Conservation (phyloP, 371 early-diverging fungal species). For the Lichtheimia ramosa region DNA sequence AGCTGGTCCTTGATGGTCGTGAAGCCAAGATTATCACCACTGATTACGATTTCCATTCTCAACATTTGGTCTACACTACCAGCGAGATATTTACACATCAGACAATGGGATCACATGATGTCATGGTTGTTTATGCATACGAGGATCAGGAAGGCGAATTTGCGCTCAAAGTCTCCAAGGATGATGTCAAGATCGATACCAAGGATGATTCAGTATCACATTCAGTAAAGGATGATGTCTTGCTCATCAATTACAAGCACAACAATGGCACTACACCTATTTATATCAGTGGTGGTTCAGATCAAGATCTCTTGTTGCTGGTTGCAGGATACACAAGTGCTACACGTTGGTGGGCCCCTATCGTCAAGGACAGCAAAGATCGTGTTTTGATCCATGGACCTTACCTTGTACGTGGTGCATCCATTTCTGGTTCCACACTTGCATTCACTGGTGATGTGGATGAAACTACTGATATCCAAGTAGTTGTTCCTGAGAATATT, state of each 20-base stretch:
- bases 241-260: conserved; percentile 23
- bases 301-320: conserved; percentile 13
- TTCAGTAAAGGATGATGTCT: neutral
- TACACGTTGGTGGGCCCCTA: conserved; percentile 20
- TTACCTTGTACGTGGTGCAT: conserved; percentile 24
- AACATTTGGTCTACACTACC: conserved; percentile 25
- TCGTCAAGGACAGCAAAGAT: neutral
- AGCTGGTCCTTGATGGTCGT: conserved; percentile 19
- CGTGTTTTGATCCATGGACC: conserved; percentile 23
- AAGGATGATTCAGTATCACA: conserved; percentile 2
- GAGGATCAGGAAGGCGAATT: conserved; percentile 23
- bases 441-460: conserved; percentile 19
- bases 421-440: conserved; percentile 7
- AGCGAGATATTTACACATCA: conserved; percentile 24
- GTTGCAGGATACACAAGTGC: conserved; percentile 17
- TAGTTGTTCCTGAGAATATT: conserved; percentile 12
- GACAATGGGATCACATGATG: conserved; percentile 12
- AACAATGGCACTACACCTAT: conserved; percentile 15
- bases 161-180: conserved; percentile 9
- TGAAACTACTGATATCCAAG: conserved; percentile 13
- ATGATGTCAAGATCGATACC: conserved; percentile 2
- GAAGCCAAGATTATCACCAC: conserved; percentile 23
- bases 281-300: neutral
- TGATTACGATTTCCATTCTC: conserved; percentile 23
- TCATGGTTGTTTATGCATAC: conserved; percentile 19